A percentile compares a stretch with the other conserved stretches of the same genome.
phyloP scores from a whole-genome alignment of 345 rosid species.

The Pistacia integerrima region DNA sequence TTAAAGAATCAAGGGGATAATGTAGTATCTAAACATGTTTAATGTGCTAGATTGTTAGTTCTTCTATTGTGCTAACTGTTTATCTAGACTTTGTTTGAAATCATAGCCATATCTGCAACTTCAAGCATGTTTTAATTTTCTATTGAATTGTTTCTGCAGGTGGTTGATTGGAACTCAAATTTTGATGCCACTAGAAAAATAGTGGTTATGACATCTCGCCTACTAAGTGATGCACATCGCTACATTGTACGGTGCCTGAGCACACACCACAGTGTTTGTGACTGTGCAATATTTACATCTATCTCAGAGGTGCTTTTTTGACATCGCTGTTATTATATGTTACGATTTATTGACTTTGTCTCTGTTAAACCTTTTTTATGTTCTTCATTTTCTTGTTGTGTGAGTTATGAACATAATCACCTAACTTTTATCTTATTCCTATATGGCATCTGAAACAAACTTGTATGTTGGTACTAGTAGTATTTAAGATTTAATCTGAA shows the following conservation, averaged over 20 bases:
- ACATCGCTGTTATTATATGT: conserved; percentile 8
- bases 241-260: conserved; percentile 80
- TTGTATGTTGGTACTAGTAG: not conserved
- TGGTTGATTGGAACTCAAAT: conserved; percentile 71
- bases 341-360: conserved; percentile 15
- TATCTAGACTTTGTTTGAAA: not conserved
- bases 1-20: not conserved
- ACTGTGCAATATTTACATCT: conserved; percentile 69
- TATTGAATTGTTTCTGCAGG: conserved; percentile 42
- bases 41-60: not conserved
- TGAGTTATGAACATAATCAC: conserved; percentile 9
- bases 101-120: conserved; percentile 4
- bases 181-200: conserved; percentile 47
- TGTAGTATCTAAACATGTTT: not conserved
- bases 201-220: conserved; percentile 76
- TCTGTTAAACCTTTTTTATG: conserved; percentile 2
- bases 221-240: conserved; percentile 91
- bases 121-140: conserved; percentile 18
- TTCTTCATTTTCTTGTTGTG: conserved; percentile 5
- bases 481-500: not conserved
- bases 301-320: conserved; percentile 76
- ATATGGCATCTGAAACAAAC: not conserved
- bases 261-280: conserved; percentile 52
- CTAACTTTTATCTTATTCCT: not conserved
- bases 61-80: not conserved